Base-by-base conservation (phyloP, 2,329 filamentous ascomycete genomes). In the Pseudocercospora musae region DNA sequence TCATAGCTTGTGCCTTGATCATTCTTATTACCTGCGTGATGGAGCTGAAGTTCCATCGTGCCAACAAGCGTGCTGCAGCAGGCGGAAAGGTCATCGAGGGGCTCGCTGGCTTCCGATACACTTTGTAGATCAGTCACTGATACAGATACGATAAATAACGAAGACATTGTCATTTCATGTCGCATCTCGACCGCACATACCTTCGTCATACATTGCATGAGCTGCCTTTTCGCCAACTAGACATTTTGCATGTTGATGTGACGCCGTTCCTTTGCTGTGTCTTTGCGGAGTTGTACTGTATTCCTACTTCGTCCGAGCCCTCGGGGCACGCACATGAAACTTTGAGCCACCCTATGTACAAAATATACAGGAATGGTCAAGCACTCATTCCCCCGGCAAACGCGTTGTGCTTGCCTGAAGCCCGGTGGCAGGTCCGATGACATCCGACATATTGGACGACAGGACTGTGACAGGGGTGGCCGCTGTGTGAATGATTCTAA, bases 51-150 rank as follows among this genome's bases (percentile, higher is more conserved):
- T 76, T 76, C 64, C 53, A 62, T 52, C 66, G 71, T 18, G 72
- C 73, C 18, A 76, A 76, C 64, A 73, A 73, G 72, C 65, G 72
- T 15, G 74, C 73, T 21, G 73, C 66, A 15, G 65, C 68, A 20
- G 74, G 73, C n/a, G 74, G 73, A 21, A 73, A 75, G 66, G 49
- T 72, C 29, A 74, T 76, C 44, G 74, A 74, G 62, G 73, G 73
- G 0, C 65, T 75, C 8, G 66, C 65, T 27, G 74, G 73, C 0
- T 76, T 76, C 66, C 68, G 73, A 53, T 76, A 76, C 54, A 76
- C 74, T 40, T 55, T 74, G 60, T 73, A 71, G 62, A 60, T 58
- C n/a, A 48, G 6, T 40, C 15, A 18, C 37, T n/a, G 37, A 40
- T 49, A 61, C 37, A 40, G 37, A 40, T 49, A 61, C 40, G 54